Evolutionary conservation across 2,329 filamentous ascomycete species (phyloP).

Genomic region (Aspergillus sp.): DNA sequence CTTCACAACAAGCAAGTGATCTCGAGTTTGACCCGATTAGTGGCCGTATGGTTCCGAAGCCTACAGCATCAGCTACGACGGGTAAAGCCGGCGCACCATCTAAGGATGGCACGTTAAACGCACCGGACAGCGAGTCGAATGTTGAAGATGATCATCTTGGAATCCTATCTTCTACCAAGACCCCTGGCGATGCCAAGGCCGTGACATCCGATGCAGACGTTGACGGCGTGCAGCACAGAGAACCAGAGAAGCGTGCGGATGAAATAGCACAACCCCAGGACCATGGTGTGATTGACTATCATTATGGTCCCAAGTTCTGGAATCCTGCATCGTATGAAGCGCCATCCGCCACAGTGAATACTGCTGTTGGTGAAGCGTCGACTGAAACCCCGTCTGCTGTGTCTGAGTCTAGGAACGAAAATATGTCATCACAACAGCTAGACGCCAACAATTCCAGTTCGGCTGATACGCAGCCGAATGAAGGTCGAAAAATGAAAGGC

Average conservation of each 20-base stretch:
- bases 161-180: not conserved
- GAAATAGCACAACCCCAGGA: not conserved
- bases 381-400: not conserved
- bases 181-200: not conserved
- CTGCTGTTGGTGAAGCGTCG: not conserved
- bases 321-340: not conserved
- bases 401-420: not conserved
- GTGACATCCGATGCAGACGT: not conserved
- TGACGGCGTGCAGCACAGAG: not conserved
- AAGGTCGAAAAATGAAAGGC: not conserved
- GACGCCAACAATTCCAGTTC: not conserved
- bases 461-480: not conserved
- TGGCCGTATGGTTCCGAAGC: constrained; percentile 31
- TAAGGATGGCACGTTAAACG: not conserved
- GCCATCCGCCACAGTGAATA: not conserved
- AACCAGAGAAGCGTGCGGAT: not conserved
- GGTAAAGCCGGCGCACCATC: not conserved
- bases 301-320: not conserved
- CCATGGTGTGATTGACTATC: not conserved
- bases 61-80: not conserved
- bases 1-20: not conserved
- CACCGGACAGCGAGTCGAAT: not conserved
- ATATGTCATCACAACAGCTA: not conserved
- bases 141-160: not conserved
- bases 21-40: constrained; percentile 38